These are phyloP conservation scores for Lasiodiplodia sp. DNA, from an alignment of 2,329 filamentous ascomycete species.

Conservation along the genomic window DNA sequence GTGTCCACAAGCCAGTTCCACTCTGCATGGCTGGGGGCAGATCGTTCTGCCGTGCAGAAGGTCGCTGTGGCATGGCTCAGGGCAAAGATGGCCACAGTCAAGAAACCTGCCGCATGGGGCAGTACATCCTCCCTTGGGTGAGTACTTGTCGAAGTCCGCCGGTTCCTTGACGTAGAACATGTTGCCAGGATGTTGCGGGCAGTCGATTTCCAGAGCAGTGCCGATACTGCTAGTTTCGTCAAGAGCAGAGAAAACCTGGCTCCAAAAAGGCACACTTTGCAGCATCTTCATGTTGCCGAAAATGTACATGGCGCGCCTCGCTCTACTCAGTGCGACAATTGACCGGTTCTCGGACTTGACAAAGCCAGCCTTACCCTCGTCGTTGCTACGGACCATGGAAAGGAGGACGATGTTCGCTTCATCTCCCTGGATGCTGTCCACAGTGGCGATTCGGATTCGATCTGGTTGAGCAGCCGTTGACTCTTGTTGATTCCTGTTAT, in stretches of 20 bases:
- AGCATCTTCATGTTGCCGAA: slow-evolving; percentile 71
- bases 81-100: not conserved
- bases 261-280: slow-evolving; percentile 68
- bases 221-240: slow-evolving; percentile 34
- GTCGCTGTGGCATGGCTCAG: not conserved
- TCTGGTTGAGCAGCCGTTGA: not conserved
- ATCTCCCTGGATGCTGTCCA: slow-evolving; percentile 81
- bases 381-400: slow-evolving; percentile 74
- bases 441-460: slow-evolving; percentile 60
- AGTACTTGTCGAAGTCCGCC: slow-evolving; percentile 38
- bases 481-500: slow-evolving; percentile 59
- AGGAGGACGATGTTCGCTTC: slow-evolving; percentile 75
- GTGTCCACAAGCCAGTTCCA: not conserved
- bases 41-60: not conserved
- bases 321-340: slow-evolving; percentile 72
- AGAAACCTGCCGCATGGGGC: not conserved
- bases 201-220: slow-evolving; percentile 35
- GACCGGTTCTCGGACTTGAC: slow-evolving; percentile 70
- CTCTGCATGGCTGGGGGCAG: not conserved
- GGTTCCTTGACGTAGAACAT: slow-evolving; percentile 36
- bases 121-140: slow-evolving; percentile 42
- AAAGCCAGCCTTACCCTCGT: slow-evolving; percentile 66
- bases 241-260: slow-evolving; percentile 62
- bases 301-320: slow-evolving; percentile 73
- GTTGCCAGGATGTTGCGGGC: slow-evolving; percentile 39